phyloP scores from a whole-genome alignment of 2,329 filamentous ascomycete genomes.

The Ophiostoma sp. region DNA sequence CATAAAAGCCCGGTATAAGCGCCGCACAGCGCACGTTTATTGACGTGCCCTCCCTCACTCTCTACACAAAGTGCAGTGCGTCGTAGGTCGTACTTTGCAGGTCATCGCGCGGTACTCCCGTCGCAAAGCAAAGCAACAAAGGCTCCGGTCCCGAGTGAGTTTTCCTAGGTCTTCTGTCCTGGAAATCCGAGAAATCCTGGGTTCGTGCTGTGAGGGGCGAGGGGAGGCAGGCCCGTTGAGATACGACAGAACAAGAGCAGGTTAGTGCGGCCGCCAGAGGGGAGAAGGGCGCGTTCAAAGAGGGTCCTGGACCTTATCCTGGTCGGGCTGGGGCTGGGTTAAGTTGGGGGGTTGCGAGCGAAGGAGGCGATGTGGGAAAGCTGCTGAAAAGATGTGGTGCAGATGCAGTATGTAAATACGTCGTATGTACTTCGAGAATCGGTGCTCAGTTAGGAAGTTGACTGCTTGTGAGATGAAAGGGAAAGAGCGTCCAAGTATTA shows the following conservation, averaged over 20 bases:
- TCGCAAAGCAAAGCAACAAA: background rate
- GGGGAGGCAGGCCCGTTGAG: conserved; percentile 14
- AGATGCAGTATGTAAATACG: background rate
- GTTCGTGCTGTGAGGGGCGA: background rate
- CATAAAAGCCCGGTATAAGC: background rate
- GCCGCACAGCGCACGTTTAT: background rate
- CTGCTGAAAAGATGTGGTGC: background rate
- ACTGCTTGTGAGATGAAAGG: background rate
- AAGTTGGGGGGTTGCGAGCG: background rate
- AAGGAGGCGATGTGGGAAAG: background rate
- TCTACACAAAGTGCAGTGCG: background rate
- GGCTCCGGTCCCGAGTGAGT: background rate
- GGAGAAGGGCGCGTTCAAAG: conserved; percentile 13
- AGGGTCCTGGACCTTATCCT: conserved; percentile 15
- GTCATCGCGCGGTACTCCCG: conserved; percentile 1
- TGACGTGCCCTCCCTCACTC: background rate
- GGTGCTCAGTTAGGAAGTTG: background rate
- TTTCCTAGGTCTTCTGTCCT: background rate
- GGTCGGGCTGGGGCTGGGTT: background rate
- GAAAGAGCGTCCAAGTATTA: background rate
- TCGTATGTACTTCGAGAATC: background rate
- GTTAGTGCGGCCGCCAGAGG: background rate
- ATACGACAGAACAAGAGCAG: conserved; percentile 3
- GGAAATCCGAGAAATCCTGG: background rate
- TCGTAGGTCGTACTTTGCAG: background rate